A percentile compares a stretch with the other conserved stretches of the same genome.
Conservation (phyloP, 139 green algal genomes). For the Closterium sp. region DNA sequence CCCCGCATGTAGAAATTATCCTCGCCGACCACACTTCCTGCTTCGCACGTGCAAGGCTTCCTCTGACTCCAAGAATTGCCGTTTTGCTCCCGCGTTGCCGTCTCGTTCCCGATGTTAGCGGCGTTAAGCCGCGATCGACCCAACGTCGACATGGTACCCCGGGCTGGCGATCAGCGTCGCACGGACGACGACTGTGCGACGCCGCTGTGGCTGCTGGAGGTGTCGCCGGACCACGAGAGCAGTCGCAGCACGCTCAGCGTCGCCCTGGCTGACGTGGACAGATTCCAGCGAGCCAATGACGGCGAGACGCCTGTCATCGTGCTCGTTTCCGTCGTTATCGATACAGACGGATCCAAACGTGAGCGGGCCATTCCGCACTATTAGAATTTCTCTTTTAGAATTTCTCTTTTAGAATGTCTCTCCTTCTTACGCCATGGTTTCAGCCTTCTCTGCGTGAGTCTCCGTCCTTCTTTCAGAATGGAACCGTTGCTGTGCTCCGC, state of each 20-base stretch:
- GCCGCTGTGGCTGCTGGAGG: not conserved
- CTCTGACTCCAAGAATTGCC: too few species aligned
- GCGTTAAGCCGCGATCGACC: not conserved
- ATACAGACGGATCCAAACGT: not conserved
- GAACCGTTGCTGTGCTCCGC: not conserved
- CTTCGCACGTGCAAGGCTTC: too few species aligned
- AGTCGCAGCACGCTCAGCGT: not conserved
- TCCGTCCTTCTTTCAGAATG: not conserved
- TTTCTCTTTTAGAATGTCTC: not conserved
- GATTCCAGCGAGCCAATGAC: not conserved
- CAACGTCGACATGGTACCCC: not conserved
- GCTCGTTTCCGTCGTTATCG: not conserved
- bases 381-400: not conserved
- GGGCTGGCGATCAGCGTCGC: not conserved
- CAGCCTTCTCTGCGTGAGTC: not conserved
- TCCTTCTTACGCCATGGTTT: not conserved
- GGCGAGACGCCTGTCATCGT: not conserved
- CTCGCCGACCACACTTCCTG: too few species aligned
- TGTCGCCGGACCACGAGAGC: not conserved
- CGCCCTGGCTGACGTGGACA: not conserved
- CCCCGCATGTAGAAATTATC: too few species aligned
- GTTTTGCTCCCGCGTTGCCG: not conserved
- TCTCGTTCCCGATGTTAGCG: too few species aligned
- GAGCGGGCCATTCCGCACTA: too few species aligned
- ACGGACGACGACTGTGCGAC: not conserved